Base-by-base conservation (phyloP, 2,329 filamentous ascomycete species). In the Alternaria solani region DNA sequence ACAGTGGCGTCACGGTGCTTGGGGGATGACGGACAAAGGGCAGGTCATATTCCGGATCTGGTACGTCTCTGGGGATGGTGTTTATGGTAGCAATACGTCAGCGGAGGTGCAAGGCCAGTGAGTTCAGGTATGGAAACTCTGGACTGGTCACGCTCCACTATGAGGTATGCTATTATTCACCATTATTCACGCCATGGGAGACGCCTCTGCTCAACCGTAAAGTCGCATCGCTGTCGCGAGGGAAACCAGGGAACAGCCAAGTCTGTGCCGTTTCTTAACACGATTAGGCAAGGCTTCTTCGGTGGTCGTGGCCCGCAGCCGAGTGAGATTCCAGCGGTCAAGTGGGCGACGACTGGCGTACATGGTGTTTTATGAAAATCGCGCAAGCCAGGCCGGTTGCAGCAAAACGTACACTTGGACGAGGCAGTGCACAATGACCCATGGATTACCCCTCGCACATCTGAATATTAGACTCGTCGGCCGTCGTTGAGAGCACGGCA, bases 271-370 rank as follows among this genome's bases (percentile, higher is more conserved):
- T 47, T 30, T 52, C 30, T 38, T 47, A 43, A 18, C 49, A 58
- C 26, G 14, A 28, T 23, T 48, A 36, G 46, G 30, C 46, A 48
- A 48, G 46, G 46, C 46, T 48, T 48, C 46, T 48, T 48, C 44
- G 44, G 28, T 28, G 44, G 34, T 23, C 20, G 20, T 48, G 38
- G 32, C 36, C 39, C 41, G 53, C 39, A 38, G 18, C 41, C 51
- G 51, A 39, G 42, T 34, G 38, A 49, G 44, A 38, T 43, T 43
- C 30, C 53, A 57, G 57, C 57, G 57, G 57, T 60, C 57, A 47
- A 59, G 52, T 60, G 57, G 49, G 49, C 52, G 47, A 59, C 38
- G 44, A 55, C 57, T 60, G 58, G 58, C 54, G 58, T 61, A 61
- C 53, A 57, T 57, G 51, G 34, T 41, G 49, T 48, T 46, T 46